Percentiles rank a stretch among this genome's conserved stretches.
These are phyloP conservation scores for Cryptococcus sp. DNA, from an alignment of 1,284 basidiomycete species.

Conservation along the genomic window DNA sequence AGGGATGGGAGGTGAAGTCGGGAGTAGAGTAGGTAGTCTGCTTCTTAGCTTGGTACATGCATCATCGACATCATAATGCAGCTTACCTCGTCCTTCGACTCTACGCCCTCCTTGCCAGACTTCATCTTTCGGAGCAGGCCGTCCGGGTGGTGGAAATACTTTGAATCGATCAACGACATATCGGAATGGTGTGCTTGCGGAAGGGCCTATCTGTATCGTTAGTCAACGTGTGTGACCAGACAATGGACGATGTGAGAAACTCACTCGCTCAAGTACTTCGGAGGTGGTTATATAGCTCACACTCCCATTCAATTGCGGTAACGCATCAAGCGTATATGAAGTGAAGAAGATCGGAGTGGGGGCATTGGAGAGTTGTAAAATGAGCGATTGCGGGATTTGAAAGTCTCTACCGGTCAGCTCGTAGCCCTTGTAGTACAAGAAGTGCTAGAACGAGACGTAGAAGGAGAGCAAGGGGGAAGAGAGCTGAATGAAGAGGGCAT, in stretches of 20 bases:
- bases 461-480: slow-evolving; percentile 16
- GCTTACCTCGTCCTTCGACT: slow-evolving; percentile 69
- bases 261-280: slow-evolving; percentile 64
- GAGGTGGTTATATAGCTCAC: slow-evolving; percentile 90
- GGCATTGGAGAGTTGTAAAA: slow-evolving; percentile 75
- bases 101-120: slow-evolving; percentile 72
- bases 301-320: slow-evolving; percentile 87
- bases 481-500: slow-evolving; percentile 25
- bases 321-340: slow-evolving; percentile 82
- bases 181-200: slow-evolving; percentile 73
- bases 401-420: slow-evolving; percentile 28
- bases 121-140: slow-evolving; percentile 68
- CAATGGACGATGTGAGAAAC: too few relatives aligned
- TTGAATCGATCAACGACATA: slow-evolving; percentile 81
- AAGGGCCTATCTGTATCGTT: slow-evolving; percentile 50
- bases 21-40: slow-evolving; percentile 72
- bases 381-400: slow-evolving; percentile 38
- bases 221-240: too few relatives aligned
- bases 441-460: too few relatives aligned
- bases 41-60: not conserved
- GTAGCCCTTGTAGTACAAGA: too few relatives aligned
- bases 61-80: slow-evolving; percentile 1
- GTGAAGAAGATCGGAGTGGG: slow-evolving; percentile 87
- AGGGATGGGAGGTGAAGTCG: slow-evolving; percentile 85
- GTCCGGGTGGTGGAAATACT: slow-evolving; percentile 69